Conservation (phyloP, 352 stramenopile genomes). For the Phytophthora pistaciae region DNA sequence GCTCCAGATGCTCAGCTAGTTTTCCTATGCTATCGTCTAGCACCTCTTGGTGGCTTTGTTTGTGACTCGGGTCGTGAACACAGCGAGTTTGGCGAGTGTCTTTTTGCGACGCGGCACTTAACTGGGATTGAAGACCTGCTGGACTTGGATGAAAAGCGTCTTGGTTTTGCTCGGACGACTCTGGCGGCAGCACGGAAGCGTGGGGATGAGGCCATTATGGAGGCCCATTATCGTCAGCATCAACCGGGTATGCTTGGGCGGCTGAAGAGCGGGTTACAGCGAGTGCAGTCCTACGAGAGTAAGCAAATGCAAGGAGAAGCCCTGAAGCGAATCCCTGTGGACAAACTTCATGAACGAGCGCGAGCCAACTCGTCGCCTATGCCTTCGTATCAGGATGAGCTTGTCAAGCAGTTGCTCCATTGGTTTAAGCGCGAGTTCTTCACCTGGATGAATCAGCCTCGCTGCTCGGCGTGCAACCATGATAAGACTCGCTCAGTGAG, state of each 20-base stretch:
- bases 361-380: slow-evolving; percentile 59
- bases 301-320: slow-evolving; percentile 74
- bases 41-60: slow-evolving; percentile 64
- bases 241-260: slow-evolving; percentile 57
- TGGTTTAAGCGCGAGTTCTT: slow-evolving; percentile 95
- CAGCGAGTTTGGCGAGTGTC: slow-evolving; percentile 73
- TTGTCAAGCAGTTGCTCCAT: slow-evolving; percentile 78
- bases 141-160: slow-evolving; percentile 38
- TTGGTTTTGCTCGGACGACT: slow-evolving; percentile 25
- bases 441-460: slow-evolving; percentile 89
- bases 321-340: slow-evolving; percentile 71
- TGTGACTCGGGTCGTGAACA: slow-evolving; percentile 54
- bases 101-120: slow-evolving; percentile 67
- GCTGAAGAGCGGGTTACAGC: slow-evolving; percentile 57
- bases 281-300: slow-evolving; percentile 72
- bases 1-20: slow-evolving; percentile 35
- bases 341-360: slow-evolving; percentile 70
- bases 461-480: slow-evolving; percentile 62
- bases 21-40: slow-evolving; percentile 66
- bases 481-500: slow-evolving; percentile 55
- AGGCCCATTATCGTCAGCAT: slow-evolving; percentile 55
- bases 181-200: slow-evolving; percentile 23
- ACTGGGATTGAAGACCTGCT: slow-evolving; percentile 16
- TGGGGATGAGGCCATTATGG: slow-evolving; percentile 45
- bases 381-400: slow-evolving; percentile 67